Evolutionary conservation across 2,329 filamentous ascomycete species (phyloP), one percentile per base, ranked within the genome.

Genomic region (Alternaria atra): DNA sequence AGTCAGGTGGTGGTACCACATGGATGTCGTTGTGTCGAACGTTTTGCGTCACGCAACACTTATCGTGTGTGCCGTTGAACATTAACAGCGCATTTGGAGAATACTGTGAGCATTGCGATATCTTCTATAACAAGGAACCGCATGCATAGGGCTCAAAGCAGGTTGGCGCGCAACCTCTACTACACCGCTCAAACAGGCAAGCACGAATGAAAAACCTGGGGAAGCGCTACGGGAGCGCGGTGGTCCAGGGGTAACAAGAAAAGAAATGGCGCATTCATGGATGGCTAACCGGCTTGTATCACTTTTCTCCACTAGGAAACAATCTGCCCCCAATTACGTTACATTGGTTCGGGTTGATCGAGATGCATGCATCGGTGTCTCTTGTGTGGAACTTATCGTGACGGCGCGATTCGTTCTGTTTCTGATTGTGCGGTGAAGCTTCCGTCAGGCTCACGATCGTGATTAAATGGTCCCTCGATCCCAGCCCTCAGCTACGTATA

Each of bases 351-450:
- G 68, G 58, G 56, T 43, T 65, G 67, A 76, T 77, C 69, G 73
- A 65, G 72, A 76, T 76, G 70, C 65, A 73, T 68, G 69, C 69
- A 69, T 72, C 70, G 64, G 65, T 63, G 59, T 61, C 65, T 66
- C 61, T 65, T 64, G 69, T 69, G 63, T 68, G 64, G 68, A 67
- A 55, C 68, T 55, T 71, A 67, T 71, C 68, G 66, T 67, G 67
- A 65, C 64, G 51, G 65, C 62, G 64, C 68, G 59, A 69, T 72
- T 72, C 63, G 71, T 66, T 65, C 58, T 70, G 69, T 70, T 67
- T 66, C 67, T 63, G 59, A 63, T 70, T 63, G 67, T 73, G 74
- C 73, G 75, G 74, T 75, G 74, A 70, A 63, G 52, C 66, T 65
- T 42, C 46, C 53, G 32, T n/a, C 20, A 15, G 23, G 23, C 50